Evolutionary conservation across 441 rosid genomes (phyloP).

Genomic region (Daphne laureola): DNA sequence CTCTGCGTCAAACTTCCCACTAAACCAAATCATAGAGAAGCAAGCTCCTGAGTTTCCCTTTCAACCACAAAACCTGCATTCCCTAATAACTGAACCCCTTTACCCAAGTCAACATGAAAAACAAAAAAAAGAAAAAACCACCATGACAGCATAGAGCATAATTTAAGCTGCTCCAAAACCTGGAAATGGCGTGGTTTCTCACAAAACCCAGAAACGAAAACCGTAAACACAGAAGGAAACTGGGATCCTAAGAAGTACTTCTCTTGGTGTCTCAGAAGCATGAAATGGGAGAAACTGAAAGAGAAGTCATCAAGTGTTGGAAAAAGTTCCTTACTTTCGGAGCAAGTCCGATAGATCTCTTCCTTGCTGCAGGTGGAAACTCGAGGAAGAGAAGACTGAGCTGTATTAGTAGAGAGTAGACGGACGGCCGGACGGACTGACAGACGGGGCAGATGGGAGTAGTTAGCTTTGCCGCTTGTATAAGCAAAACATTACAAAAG

Average conservation of each 20-base stretch:
- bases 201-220: conserved; percentile 8
- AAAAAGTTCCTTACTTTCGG: conserved; percentile 41
- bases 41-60: background rate
- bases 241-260: conserved; percentile 3
- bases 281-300: background rate
- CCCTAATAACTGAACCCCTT: conserved; percentile 11
- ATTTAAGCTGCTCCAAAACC: conserved; percentile 17
- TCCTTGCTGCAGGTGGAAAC: conserved; percentile 20
- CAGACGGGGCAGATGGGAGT: conserved; percentile 15
- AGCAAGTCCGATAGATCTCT: conserved; percentile 37
- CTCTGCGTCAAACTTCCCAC: conserved; percentile 14
- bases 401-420: too few species aligned
- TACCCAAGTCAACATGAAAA: conserved; percentile 2
- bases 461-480: conserved; percentile 46
- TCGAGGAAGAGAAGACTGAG: conserved; percentile 18
- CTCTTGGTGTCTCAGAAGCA: conserved; percentile 1
- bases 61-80: background rate
- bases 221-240: conserved; percentile 4
- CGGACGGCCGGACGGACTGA: too few species aligned
- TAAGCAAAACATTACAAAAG: conserved; percentile 49
- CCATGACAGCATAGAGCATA: conserved; percentile 1
- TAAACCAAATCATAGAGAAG: background rate
- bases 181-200: conserved; percentile 20
- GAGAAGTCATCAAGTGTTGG: background rate
- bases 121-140: conserved; percentile 1